Base-by-base conservation (phyloP, 2,329 filamentous ascomycete genomes). In the Cordyceps javanica region DNA sequence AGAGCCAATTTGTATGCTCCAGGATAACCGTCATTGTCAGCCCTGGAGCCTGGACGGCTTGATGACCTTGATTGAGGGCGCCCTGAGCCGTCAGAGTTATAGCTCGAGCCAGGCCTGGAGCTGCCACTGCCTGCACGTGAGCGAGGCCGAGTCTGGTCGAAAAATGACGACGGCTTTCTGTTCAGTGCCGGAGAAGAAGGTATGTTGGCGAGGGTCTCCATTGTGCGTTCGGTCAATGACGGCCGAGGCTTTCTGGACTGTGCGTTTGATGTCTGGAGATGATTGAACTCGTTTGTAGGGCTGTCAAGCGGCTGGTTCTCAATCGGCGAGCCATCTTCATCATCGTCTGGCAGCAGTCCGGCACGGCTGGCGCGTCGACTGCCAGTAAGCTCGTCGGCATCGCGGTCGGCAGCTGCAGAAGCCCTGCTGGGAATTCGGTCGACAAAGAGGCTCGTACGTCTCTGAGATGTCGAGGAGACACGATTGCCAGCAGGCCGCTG, bases 201-300 rank as follows among this genome's bases (percentile, higher is more conserved):
- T 30, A 96, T 76, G 48, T 85, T 82, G 3, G 91, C 82, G 6
- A 97, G 75, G 0, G 90, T 96, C 69, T 96, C 90, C 42, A 96
- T 86, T 0, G 92, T 95, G 59, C 93, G 80, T 65, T 97, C 92
- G 0, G 88, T 85, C 4, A 97, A 77, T 0, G 90, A 92, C 53
- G 82, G 77, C 55, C 73, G 67, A 1, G 73, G 67, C 32, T 70
- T 70, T 25, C 59, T 61, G 30, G 62, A 60, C 11, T 65, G 65
- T 2, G 59, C 66, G 59, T 46, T 63, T 61, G 59, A 63, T 63
- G 51, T 65, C 57, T 10, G 64, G 59, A 55, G 44, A 59, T 3
- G 60, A 55, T 30, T 59, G 50, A 25, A 13, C n/a, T 42, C 19
- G n/a, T 39, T 34, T 11, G 34, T 34, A 19, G 54, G 44, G 19